A percentile compares a stretch with the other conserved stretches of the same genome.
These are phyloP conservation scores for Mycena polygramma DNA, from an alignment of 768 basidiomycete genomes.

Conservation along the genomic window DNA sequence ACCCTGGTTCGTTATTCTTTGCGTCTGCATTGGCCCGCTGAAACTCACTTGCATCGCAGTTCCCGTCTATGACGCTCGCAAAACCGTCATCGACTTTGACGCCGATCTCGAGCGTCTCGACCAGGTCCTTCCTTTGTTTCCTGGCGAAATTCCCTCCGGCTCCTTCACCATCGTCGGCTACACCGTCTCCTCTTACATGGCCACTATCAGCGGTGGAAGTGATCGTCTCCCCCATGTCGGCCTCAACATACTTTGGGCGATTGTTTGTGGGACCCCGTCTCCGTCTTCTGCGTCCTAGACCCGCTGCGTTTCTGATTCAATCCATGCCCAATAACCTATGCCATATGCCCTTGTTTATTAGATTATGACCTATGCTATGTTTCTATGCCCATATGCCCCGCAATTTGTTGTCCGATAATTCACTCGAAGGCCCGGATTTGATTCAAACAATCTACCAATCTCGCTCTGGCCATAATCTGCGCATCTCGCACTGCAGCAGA, in stretches of 20 bases:
- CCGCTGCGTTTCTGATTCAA: no score
- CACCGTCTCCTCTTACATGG: background rate
- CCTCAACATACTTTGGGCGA: background rate
- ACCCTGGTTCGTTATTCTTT: background rate
- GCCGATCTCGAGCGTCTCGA: background rate
- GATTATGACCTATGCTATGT: no score
- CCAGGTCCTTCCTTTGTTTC: background rate
- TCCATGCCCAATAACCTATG: no score
- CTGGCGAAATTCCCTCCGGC: background rate
- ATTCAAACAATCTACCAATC: no score
- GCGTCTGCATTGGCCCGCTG: no score
- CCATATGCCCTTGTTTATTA: no score
- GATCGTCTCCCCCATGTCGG: background rate
- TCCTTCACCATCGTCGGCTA: conserved; percentile 9
- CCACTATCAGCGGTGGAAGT: background rate
- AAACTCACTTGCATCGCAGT: background rate
- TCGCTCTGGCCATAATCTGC: no score
- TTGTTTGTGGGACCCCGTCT: background rate
- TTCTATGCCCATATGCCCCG: no score
- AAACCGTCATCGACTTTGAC: background rate
- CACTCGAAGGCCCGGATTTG: no score
- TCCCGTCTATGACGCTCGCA: conserved; percentile 7
- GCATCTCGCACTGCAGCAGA: no score
- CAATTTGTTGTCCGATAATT: no score
- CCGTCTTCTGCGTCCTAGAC: no score